phyloP scores from a whole-genome alignment of 2,329 filamentous ascomycete genomes.

The Ophiostoma sp. region DNA sequence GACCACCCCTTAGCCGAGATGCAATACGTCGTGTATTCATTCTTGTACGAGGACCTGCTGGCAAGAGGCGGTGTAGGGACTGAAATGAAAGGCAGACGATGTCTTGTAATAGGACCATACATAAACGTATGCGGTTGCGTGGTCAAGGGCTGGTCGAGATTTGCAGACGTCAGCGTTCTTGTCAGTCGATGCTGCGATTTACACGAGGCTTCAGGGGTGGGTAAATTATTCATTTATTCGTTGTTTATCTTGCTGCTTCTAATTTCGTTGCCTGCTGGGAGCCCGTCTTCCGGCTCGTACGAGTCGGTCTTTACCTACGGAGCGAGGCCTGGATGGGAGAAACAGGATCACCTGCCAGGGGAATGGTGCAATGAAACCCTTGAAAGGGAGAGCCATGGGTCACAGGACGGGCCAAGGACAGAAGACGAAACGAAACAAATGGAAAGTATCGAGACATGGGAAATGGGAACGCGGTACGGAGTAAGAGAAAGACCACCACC shows the following conservation, averaged over 20 bases:
- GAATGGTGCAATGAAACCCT: not conserved
- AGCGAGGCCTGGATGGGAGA: not conserved
- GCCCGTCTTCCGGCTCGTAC: slow-evolving; percentile 10
- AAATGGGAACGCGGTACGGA: not conserved
- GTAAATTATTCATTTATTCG: not conserved
- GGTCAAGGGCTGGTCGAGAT: too few relatives aligned
- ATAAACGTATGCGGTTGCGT: too few relatives aligned
- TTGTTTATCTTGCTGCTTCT: not conserved
- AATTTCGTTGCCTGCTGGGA: slow-evolving; percentile 1
- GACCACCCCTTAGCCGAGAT: not conserved
- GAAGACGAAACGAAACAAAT: not conserved
- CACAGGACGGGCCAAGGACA: slow-evolving; percentile 2
- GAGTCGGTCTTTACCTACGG: slow-evolving; percentile 8
- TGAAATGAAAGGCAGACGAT: too few relatives aligned
- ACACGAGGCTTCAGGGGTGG: not conserved
- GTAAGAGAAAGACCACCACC: not conserved
- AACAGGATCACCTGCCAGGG: not conserved
- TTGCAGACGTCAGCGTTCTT: too few relatives aligned
- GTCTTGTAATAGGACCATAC: too few relatives aligned
- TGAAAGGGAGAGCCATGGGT: not conserved
- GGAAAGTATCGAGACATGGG: too few relatives aligned
- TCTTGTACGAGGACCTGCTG: not conserved
- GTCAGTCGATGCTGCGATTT: not conserved
- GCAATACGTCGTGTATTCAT: not conserved
- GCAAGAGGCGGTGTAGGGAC: too few relatives aligned